Percentiles rank a stretch among this genome's conserved stretches.
Conservation (phyloP, 768 basidiomycete species). For the Tylopilus balloui region DNA sequence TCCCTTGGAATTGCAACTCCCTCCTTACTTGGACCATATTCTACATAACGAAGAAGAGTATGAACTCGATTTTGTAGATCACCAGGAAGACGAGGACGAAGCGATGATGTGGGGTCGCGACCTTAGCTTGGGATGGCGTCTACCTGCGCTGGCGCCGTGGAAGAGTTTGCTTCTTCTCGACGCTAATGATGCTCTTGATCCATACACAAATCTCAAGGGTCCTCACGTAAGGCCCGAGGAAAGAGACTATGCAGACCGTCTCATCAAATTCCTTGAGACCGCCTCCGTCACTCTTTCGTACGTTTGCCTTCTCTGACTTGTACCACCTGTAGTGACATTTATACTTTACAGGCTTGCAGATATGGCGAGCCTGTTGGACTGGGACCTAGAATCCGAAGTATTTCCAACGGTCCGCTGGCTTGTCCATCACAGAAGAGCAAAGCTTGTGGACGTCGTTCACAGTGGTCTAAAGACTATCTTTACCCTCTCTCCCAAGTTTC, state of each 20-base stretch:
- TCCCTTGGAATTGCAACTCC: conserved; percentile 81
- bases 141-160: conserved; percentile 82
- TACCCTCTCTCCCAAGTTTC: conserved; percentile 62
- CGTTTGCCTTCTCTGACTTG: conserved; percentile 26
- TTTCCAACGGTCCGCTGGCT: conserved; percentile 92
- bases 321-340: not conserved
- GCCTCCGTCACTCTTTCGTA: conserved; percentile 75
- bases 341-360: conserved; percentile 56
- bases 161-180: conserved; percentile 82
- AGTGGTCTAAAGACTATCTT: conserved; percentile 77
- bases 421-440: conserved; percentile 85
- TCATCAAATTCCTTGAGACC: conserved; percentile 71
- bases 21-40: conserved; percentile 70
- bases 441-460: conserved; percentile 84
- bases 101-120: conserved; percentile 60
- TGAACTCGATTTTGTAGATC: conserved; percentile 47
- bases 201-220: conserved; percentile 54
- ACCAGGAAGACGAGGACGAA: conserved; percentile 50
- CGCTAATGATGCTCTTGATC: conserved; percentile 50
- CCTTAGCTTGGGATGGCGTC: conserved; percentile 64
- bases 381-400: conserved; percentile 78
- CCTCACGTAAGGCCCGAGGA: conserved; percentile 63
- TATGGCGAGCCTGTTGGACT: conserved; percentile 75
- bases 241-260: conserved; percentile 59
- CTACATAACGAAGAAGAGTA: conserved; percentile 62